A percentile compares a stretch with the other conserved stretches of the same genome.
Evolutionary conservation across 2,329 filamentous ascomycete genomes (phyloP).

Genomic region (Tolypocladium album): DNA sequence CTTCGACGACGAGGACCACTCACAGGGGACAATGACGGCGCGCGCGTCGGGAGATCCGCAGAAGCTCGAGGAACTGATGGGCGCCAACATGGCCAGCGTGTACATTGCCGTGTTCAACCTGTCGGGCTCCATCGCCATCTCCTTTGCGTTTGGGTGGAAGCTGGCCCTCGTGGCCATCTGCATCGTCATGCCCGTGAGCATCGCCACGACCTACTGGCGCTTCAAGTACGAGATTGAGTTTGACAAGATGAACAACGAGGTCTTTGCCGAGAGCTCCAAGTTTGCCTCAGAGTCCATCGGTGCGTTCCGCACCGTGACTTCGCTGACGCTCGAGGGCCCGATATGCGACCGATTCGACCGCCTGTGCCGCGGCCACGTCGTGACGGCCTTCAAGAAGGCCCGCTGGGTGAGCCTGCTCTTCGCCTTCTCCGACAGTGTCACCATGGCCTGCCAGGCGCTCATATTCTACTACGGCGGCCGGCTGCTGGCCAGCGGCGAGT

Average conservation of each 20-base stretch:
- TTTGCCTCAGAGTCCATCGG: constrained; percentile 66
- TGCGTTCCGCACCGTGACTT: constrained; percentile 61
- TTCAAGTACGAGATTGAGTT: constrained; percentile 54
- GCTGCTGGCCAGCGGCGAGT: constrained; percentile 42
- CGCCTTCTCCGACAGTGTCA: constrained; percentile 57
- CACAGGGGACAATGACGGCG: constrained; percentile 48
- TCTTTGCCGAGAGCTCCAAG: constrained; percentile 62
- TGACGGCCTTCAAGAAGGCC: constrained; percentile 48
- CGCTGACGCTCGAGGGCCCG: constrained; percentile 57
- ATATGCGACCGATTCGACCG: constrained; percentile 51
- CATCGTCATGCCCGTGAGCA: constrained; percentile 42
- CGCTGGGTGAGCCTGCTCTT: constrained; percentile 54
- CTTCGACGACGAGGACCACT: constrained; percentile 50
- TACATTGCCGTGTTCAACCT: constrained; percentile 55
- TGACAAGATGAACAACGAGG: constrained; percentile 54
- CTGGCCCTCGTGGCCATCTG: constrained; percentile 57
- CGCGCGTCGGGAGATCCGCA: constrained; percentile 45
- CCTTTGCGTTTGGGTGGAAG: constrained; percentile 69
- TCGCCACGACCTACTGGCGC: constrained; percentile 38
- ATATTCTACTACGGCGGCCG: constrained; percentile 58
- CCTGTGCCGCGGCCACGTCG: constrained; percentile 49
- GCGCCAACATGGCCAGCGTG: constrained; percentile 52
- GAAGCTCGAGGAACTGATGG: constrained; percentile 51
- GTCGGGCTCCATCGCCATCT: constrained; percentile 52
- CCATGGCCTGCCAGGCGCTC: constrained; percentile 51